These are phyloP conservation scores for Paraconiothyrium brasiliense DNA, from an alignment of 2,329 filamentous ascomycete species.

Conservation along the genomic window DNA sequence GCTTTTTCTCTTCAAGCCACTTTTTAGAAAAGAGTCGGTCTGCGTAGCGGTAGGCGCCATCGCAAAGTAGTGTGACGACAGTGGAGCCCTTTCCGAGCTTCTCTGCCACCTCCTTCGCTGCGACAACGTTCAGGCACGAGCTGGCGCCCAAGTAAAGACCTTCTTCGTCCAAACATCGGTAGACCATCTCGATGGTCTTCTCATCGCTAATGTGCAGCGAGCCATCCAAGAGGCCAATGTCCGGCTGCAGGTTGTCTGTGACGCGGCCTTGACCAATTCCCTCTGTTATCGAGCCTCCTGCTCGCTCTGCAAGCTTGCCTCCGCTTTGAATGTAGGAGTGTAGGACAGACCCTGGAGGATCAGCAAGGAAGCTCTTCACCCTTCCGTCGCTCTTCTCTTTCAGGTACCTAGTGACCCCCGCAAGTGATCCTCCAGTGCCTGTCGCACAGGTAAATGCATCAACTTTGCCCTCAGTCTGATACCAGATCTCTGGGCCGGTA, in stretches of 20 bases:
- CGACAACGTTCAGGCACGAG: conserved; percentile 92
- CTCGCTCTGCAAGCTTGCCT: conserved; percentile 81
- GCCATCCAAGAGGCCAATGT: conserved; percentile 84
- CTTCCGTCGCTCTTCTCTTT: conserved; percentile 81
- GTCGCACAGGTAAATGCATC: conserved; percentile 97
- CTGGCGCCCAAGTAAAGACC: conserved; percentile 94
- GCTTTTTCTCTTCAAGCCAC: conserved; percentile 88
- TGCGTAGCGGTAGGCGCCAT: conserved; percentile 97
- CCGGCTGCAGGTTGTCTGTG: conserved; percentile 91
- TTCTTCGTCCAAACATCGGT: conserved; percentile 93
- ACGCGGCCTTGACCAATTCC: conserved; percentile 96
- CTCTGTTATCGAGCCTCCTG: conserved; percentile 91
- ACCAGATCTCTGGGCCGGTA: conserved; percentile 97
- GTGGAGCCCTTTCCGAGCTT: conserved; percentile 88
- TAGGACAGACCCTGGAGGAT: conserved; percentile 91
- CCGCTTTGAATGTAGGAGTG: conserved; percentile 91
- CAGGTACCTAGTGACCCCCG: conserved; percentile 86
- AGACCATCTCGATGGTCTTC: conserved; percentile 98
- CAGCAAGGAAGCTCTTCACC: conserved; percentile 89
- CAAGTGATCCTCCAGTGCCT: conserved; percentile 90
- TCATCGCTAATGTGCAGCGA: conserved; percentile 87
- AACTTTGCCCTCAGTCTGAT: conserved; percentile 83
- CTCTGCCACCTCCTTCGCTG: conserved; percentile 91
- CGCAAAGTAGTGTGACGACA: conserved; percentile 92
- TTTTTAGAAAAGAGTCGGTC: conserved; percentile 90